These are phyloP conservation scores for Chaetomium sp. DNA, from an alignment of 2,329 filamentous ascomycete species.

Conservation along the genomic window DNA sequence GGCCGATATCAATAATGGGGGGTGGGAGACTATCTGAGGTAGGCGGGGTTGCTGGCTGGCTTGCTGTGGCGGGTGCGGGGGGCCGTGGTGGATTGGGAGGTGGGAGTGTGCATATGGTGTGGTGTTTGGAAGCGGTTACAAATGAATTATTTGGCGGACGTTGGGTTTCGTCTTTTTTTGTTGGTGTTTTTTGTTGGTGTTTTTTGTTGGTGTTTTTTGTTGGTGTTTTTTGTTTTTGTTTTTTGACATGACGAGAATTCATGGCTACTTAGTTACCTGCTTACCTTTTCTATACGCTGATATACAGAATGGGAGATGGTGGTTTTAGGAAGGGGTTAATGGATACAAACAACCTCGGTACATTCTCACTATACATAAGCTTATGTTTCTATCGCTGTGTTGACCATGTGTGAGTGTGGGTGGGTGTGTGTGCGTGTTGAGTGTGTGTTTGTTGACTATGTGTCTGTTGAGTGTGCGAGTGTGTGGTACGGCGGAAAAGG, in stretches of 20 bases:
- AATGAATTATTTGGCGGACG: not conserved
- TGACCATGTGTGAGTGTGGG: not conserved
- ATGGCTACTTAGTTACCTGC: not conserved
- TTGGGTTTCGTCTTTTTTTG: not conserved
- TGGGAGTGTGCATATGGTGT: not conserved
- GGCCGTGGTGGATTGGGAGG: not conserved
- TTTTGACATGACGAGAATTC: not conserved
- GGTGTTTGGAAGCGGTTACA: not conserved
- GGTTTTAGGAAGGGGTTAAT: not conserved
- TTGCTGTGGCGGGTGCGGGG: not conserved
- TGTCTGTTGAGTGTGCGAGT: too few relatives aligned
- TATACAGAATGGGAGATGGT: not conserved
- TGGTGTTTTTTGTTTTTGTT: too few relatives aligned
- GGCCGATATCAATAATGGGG: constrained; percentile 93
- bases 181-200: too few relatives aligned
- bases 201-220: too few relatives aligned
- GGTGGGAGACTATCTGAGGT: constrained; percentile 80
- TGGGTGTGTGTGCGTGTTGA: too few relatives aligned
- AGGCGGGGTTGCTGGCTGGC: not conserved
- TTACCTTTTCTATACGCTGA: not conserved
- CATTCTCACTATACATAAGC: not conserved
- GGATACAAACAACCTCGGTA: not conserved
- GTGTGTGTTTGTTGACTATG: too few relatives aligned
- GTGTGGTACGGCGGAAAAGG: too few relatives aligned
- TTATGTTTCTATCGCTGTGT: not conserved